phyloP scores from a whole-genome alignment of 768 basidiomycete genomes.

The Lactarius sanguifluus region DNA sequence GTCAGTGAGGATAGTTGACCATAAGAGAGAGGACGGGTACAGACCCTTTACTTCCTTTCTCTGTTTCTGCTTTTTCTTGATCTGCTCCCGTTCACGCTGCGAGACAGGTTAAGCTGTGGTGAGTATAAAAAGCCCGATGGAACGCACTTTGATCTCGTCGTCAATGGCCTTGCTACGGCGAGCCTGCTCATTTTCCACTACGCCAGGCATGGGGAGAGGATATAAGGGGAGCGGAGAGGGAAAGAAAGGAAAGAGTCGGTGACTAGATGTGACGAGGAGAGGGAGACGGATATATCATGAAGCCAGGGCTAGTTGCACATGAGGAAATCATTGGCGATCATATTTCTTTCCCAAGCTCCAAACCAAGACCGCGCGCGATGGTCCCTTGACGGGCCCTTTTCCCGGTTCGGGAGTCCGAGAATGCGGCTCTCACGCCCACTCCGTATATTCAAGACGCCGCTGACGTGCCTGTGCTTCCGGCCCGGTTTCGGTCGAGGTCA shows the following conservation, averaged over 20 bases:
- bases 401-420: constrained; percentile 11
- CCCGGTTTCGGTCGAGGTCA: not conserved
- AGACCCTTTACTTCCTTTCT: constrained; percentile 56
- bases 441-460: constrained; percentile 11
- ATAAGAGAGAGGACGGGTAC: constrained; percentile 8
- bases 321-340: constrained; percentile 27
- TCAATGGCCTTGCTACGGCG: constrained; percentile 52
- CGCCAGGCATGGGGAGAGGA: constrained; percentile 22
- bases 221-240: not conserved
- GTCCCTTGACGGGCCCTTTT: constrained; percentile 9
- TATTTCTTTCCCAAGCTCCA: constrained; percentile 26
- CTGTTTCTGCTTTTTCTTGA: constrained; percentile 46
- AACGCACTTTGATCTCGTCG: constrained; percentile 52
- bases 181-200: constrained; percentile 44
- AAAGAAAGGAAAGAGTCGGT: not conserved
- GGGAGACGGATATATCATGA: constrained; percentile 20
- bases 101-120: constrained; percentile 7
- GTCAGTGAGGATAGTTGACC: not conserved
- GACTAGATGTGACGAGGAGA: constrained; percentile 14
- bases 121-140: not conserved
- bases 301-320: constrained; percentile 11
- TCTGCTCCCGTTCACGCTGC: constrained; percentile 48
- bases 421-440: constrained; percentile 8
- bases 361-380: not conserved
- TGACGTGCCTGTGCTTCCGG: not conserved